Percentiles rank a stretch among this genome's conserved stretches.
Evolutionary conservation across 495 filamentous ascomycete species (phyloP).

Genomic region (Penicillium manginii): DNA sequence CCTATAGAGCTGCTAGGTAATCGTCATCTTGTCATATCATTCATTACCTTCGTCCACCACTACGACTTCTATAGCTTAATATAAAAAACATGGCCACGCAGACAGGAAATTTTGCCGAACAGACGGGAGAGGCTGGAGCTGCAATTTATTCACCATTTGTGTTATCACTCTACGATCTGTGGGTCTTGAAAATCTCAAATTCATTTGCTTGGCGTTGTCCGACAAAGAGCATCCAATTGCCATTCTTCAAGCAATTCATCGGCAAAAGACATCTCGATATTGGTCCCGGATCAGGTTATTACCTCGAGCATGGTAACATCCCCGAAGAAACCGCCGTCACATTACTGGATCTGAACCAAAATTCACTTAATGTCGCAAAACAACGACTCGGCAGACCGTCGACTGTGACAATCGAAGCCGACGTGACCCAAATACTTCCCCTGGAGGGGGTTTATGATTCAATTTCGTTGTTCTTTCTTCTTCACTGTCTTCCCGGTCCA

Average conservation of each 20-base stretch:
- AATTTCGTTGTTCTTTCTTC: conserved; percentile 42
- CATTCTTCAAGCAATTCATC: conserved; percentile 40
- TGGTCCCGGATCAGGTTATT: conserved; percentile 44
- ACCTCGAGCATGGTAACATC: conserved; percentile 12
- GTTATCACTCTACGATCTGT: conserved; percentile 35
- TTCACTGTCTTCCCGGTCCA: conserved; percentile 41
- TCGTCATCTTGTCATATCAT: too few relatives aligned
- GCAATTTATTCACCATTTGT: conserved; percentile 17
- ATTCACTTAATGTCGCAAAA: background rate
- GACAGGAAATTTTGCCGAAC: background rate
- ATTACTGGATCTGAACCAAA: conserved; percentile 4
- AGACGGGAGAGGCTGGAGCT: background rate
- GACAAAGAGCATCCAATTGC: conserved; percentile 31
- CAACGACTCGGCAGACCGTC: conserved; percentile 2
- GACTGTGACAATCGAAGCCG: background rate
- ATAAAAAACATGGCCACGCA: background rate
- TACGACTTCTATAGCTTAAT: background rate
- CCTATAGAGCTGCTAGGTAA: too few relatives aligned
- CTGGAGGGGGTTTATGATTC: conserved; percentile 21
- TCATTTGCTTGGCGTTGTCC: conserved; percentile 38
- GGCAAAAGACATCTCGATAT: conserved; percentile 40
- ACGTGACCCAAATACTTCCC: conserved; percentile 4
- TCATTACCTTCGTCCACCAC: too few relatives aligned
- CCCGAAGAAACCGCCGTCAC: background rate
- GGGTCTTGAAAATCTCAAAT: conserved; percentile 37